Conservation (phyloP, 352 stramenopile species). For the Paralagenidium karlingii region DNA sequence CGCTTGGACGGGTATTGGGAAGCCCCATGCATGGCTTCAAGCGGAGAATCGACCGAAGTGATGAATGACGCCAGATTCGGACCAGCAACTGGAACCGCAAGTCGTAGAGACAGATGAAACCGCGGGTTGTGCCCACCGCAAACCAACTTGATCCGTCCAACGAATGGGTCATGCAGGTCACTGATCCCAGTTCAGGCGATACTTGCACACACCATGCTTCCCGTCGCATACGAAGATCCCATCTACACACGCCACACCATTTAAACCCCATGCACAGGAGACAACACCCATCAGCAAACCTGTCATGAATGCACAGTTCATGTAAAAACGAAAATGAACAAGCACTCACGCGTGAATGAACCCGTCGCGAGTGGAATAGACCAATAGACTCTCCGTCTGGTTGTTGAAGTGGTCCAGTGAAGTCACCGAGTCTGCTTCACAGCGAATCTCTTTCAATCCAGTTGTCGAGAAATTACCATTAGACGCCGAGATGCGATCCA, state of each 20-base stretch:
- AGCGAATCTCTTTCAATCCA: constrained; percentile 58
- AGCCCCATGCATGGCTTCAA: constrained; percentile 74
- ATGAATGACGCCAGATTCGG: constrained; percentile 94
- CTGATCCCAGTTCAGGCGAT: constrained; percentile 89
- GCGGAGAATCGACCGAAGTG: constrained; percentile 81
- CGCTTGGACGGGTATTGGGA: constrained; percentile 69
- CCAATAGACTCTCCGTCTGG: constrained; percentile 85
- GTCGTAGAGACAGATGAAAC: constrained; percentile 95
- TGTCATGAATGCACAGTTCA: neutral
- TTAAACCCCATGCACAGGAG: neutral
- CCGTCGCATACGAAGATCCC: constrained; percentile 85
- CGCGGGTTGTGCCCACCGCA: constrained; percentile 87
- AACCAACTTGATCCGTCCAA: constrained; percentile 94
- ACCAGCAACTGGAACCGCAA: constrained; percentile 92
- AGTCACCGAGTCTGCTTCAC: constrained; percentile 87
- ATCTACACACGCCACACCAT: too few species aligned
- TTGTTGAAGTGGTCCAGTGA: constrained; percentile 95
- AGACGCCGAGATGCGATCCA: constrained; percentile 81
- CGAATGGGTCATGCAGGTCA: constrained; percentile 92
- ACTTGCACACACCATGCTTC: constrained; percentile 90
- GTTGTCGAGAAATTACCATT: constrained; percentile 58
- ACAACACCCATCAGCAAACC: neutral
- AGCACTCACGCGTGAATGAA: constrained; percentile 73
- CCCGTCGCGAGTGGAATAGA: constrained; percentile 89
- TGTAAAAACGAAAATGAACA: constrained; percentile 1